Evolutionary conservation across 140 eudicot species (phyloP).

Genomic region (Erigeron philadelphicus): DNA sequence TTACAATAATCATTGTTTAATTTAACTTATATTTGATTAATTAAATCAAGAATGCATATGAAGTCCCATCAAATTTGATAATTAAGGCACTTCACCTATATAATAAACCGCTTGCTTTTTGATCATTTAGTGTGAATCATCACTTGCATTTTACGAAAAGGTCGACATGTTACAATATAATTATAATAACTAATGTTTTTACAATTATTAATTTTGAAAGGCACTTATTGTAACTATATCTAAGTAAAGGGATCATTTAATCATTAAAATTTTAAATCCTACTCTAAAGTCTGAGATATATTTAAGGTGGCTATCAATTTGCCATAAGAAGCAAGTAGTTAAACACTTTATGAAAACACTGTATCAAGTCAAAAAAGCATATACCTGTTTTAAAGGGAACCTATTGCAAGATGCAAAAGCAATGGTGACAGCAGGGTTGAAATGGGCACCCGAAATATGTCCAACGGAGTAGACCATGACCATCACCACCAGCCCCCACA

Average conservation of each 20-base stretch:
- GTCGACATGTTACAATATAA: no score
- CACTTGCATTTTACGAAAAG: no score
- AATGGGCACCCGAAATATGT: constrained; percentile 42
- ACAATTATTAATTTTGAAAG: no score
- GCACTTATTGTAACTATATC: no score
- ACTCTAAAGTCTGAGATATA: no score
- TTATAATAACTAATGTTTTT: no score
- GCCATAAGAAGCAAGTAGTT: no score
- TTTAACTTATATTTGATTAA: neutral
- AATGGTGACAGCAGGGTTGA: constrained; percentile 43
- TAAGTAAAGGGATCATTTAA: no score
- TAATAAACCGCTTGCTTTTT: neutral
- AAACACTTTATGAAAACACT: no score
- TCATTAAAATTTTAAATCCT: no score
- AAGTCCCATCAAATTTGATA: constrained; percentile 26
- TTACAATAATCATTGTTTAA: neutral
- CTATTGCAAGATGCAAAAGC: constrained; percentile 48
- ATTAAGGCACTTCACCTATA: constrained; percentile 14
- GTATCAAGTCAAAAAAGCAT: no score
- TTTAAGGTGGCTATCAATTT: no score
- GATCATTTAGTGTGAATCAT: neutral
- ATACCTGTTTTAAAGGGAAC: constrained; percentile 60
- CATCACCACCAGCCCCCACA: constrained; percentile 44
- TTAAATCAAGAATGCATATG: neutral
- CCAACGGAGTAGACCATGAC: constrained; percentile 43